These are phyloP conservation scores for Clonostachys sp. DNA, from an alignment of 2,329 filamentous ascomycete genomes.

Conservation along the genomic window DNA sequence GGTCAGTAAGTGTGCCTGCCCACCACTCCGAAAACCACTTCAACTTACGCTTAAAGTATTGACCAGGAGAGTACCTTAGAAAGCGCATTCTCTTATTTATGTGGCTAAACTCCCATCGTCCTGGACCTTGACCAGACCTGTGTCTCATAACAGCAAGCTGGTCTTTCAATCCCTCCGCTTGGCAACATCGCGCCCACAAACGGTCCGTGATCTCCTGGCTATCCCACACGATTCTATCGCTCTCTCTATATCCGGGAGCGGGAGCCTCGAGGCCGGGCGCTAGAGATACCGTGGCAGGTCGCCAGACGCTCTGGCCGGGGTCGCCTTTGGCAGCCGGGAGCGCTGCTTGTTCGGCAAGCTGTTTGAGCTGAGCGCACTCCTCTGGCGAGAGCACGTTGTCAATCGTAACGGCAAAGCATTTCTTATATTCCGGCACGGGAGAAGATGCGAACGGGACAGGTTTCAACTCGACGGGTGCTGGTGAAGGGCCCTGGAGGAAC, in stretches of 20 bases:
- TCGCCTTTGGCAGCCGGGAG: background rate
- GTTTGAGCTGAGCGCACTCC: constrained; percentile 56
- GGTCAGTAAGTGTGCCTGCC: no score
- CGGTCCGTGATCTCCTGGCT: constrained; percentile 54
- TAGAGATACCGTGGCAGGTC: constrained; percentile 63
- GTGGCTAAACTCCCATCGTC: constrained; percentile 36
- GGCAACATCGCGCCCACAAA: constrained; percentile 55
- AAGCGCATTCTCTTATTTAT: constrained; percentile 74
- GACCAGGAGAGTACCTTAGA: constrained; percentile 64
- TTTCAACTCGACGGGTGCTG: constrained; percentile 30
- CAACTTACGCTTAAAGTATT: constrained; percentile 60
- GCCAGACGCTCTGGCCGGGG: constrained; percentile 44
- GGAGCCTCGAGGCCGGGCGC: constrained; percentile 57
- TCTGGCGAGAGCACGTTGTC: constrained; percentile 47
- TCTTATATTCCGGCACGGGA: constrained; percentile 44
- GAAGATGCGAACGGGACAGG: constrained; percentile 48
- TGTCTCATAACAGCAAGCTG: constrained; percentile 24
- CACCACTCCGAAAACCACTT: no score
- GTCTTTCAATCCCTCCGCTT: constrained; percentile 32
- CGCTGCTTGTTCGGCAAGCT: constrained; percentile 48
- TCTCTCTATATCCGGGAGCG: constrained; percentile 56
- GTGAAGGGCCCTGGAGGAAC: constrained; percentile 36
- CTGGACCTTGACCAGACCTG: constrained; percentile 6
- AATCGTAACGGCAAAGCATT: constrained; percentile 51
- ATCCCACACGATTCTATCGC: constrained; percentile 75